Percentiles rank a stretch among this genome's conserved stretches.
phyloP scores from a whole-genome alignment of 768 basidiomycete genomes.

The Phylloporus scabripes region DNA sequence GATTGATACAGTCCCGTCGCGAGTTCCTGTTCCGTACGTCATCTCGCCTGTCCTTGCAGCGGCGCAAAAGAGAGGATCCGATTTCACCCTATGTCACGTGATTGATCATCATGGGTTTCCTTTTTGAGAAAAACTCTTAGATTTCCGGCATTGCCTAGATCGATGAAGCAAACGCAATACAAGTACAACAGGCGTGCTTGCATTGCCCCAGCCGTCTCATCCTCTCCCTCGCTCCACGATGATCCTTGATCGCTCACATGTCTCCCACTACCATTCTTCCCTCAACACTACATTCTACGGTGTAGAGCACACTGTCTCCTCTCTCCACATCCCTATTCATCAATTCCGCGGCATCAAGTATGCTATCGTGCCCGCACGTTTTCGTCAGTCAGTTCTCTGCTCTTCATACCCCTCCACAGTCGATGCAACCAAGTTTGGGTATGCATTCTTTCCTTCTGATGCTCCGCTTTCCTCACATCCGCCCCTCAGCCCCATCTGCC shows the following conservation, averaged over 20 bases:
- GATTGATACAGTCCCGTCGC: background rate
- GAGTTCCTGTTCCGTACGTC: constrained; percentile 14
- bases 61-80: background rate
- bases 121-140: constrained; percentile 15
- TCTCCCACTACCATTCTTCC: constrained; percentile 42
- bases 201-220: background rate
- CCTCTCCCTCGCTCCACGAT: constrained; percentile 14
- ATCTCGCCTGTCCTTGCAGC: background rate
- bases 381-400: constrained; percentile 64
- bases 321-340: constrained; percentile 49
- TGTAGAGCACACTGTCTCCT: constrained; percentile 55
- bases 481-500: constrained; percentile 61
- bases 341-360: constrained; percentile 80
- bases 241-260: constrained; percentile 26
- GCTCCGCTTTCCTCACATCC: constrained; percentile 2
- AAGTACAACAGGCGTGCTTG: constrained; percentile 10
- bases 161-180: constrained; percentile 20
- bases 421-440: constrained; percentile 68
- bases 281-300: constrained; percentile 66
- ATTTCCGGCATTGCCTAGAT: constrained; percentile 25
- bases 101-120: constrained; percentile 16
- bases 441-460: constrained; percentile 18
- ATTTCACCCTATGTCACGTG: constrained; percentile 22
- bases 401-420: constrained; percentile 52
- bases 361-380: constrained; percentile 65